A percentile compares a stretch with the other conserved stretches of the same genome.
phyloP scores from a whole-genome alignment of 257 asterid species.

The Solanum peruvianum region DNA sequence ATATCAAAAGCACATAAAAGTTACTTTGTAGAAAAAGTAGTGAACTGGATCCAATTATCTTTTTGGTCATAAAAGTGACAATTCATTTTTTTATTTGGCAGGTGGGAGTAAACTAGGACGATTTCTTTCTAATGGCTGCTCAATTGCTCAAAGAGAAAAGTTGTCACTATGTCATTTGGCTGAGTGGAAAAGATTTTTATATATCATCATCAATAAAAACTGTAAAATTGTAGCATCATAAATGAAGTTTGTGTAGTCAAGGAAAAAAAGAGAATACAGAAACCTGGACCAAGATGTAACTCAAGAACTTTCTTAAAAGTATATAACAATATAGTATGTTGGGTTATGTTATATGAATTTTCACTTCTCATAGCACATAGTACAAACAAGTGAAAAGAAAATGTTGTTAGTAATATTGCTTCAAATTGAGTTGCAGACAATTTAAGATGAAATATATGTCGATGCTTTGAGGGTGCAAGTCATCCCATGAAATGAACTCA shows the following conservation, averaged over 20 bases:
- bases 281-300: neutral
- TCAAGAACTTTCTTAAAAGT: neutral
- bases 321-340: neutral
- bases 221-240: neutral
- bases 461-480: conserved; percentile 37
- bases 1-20: neutral
- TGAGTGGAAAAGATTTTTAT: neutral
- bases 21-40: neutral
- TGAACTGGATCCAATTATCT: neutral
- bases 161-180: neutral
- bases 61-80: neutral
- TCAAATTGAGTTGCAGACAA: conserved; percentile 35
- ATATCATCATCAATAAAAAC: neutral
- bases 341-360: neutral
- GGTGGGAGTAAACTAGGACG: neutral
- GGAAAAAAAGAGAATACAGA: neutral
- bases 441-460: conserved; percentile 37
- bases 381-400: neutral
- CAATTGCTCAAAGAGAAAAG: neutral
- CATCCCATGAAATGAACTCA: conserved; percentile 81
- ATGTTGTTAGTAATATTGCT: neutral
- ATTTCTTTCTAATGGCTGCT: neutral
- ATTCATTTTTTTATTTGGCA: neutral
- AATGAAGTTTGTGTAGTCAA: neutral
- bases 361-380: neutral